phyloP scores from a whole-genome alignment of 2,329 filamentous ascomycete species.

The Myriosclerotinia scirpicola region DNA sequence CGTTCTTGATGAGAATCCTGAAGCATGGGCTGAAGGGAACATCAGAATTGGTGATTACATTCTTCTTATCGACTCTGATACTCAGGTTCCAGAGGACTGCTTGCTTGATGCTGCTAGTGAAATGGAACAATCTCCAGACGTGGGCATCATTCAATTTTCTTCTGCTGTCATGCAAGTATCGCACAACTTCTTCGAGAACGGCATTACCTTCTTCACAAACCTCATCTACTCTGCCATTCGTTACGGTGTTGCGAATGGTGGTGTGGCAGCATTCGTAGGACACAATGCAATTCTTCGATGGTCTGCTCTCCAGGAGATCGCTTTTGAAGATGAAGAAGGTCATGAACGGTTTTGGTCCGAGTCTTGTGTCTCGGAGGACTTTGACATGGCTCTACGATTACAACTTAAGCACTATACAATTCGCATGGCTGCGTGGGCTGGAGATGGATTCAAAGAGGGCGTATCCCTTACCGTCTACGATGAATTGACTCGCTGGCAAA shows the following conservation, averaged over 20 bases:
- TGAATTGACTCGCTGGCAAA: constrained; percentile 70
- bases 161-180: constrained; percentile 77
- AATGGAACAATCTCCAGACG: constrained; percentile 68
- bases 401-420: constrained; percentile 69
- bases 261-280: constrained; percentile 69
- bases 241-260: constrained; percentile 68
- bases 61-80: constrained; percentile 67
- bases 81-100: constrained; percentile 65
- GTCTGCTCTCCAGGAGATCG: constrained; percentile 60
- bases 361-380: constrained; percentile 73
- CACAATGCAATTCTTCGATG: constrained; percentile 76
- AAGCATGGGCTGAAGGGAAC: constrained; percentile 59
- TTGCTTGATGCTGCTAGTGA: constrained; percentile 70
- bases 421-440: constrained; percentile 67
- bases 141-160: constrained; percentile 70
- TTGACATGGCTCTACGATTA: constrained; percentile 71
- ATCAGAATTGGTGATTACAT: constrained; percentile 63
- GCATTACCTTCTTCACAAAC: constrained; percentile 74
- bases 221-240: constrained; percentile 73
- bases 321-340: constrained; percentile 53
- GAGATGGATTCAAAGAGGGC: constrained; percentile 69
- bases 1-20: constrained; percentile 51
- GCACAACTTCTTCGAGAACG: constrained; percentile 71
- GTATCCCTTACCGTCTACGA: constrained; percentile 73
- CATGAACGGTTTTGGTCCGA: constrained; percentile 70